Conservation (phyloP, 2,329 filamentous ascomycete species). For the Dothistroma septosporum region DNA sequence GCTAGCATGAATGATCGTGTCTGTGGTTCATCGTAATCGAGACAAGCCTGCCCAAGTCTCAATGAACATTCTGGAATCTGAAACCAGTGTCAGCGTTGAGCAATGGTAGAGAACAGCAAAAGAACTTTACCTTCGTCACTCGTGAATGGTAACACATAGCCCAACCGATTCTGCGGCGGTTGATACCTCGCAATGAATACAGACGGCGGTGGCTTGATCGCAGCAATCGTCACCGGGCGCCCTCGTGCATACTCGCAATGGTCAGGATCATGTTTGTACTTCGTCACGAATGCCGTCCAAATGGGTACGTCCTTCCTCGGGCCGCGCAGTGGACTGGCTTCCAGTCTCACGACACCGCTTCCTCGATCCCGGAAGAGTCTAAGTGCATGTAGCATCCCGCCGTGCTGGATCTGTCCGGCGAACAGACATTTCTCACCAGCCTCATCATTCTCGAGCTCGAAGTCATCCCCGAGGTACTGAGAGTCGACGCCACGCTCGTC, state of each 20-base stretch:
- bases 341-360: constrained; percentile 52
- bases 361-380: constrained; percentile 51
- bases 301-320: constrained; percentile 53
- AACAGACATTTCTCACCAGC: constrained; percentile 46
- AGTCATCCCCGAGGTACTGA: constrained; percentile 42
- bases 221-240: constrained; percentile 38
- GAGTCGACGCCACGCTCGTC: constrained; percentile 41
- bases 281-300: constrained; percentile 55
- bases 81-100: background rate
- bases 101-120: background rate
- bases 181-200: constrained; percentile 52
- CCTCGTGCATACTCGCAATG: constrained; percentile 46
- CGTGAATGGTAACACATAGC: constrained; percentile 29
- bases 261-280: constrained; percentile 41
- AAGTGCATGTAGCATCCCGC: constrained; percentile 50
- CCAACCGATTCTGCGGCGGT: constrained; percentile 30
- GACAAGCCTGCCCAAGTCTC: constrained; percentile 22
- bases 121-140: constrained; percentile 22
- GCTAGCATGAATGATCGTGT: background rate
- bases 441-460: constrained; percentile 40
- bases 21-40: background rate
- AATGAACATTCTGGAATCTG: constrained; percentile 28
- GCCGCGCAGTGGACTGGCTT: constrained; percentile 53
- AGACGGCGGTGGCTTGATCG: constrained; percentile 50
- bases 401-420: constrained; percentile 51